Conservation (phyloP, 192 early-diverging fungal genomes). For the Umbelopsis ramanniana region DNA sequence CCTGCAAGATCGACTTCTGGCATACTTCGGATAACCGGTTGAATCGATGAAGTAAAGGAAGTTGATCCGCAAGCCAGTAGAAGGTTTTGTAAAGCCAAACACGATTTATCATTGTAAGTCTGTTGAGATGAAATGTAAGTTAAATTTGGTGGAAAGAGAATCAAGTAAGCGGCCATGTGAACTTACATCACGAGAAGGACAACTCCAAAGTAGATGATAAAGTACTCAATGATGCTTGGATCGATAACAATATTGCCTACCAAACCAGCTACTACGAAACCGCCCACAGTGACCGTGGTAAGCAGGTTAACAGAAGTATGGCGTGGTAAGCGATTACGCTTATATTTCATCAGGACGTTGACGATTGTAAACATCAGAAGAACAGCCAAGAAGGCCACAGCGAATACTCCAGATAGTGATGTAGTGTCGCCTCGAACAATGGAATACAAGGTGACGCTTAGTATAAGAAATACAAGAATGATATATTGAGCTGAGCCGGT, state of each 20-base stretch:
- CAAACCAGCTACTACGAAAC: constrained; percentile 36
- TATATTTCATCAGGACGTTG: constrained; percentile 51
- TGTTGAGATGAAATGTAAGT: not conserved
- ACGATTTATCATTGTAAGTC: constrained; percentile 42
- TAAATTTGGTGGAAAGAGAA: not conserved
- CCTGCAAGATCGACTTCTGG: constrained; percentile 27
- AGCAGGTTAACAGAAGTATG: constrained; percentile 30
- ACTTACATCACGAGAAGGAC: constrained; percentile 43
- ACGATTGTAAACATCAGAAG: constrained; percentile 49
- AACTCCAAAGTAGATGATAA: constrained; percentile 53
- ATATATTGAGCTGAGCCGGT: constrained; percentile 56
- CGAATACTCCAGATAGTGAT: constrained; percentile 56
- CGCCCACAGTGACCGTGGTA: constrained; percentile 38
- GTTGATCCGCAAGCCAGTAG: constrained; percentile 38
- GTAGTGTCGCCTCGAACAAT: constrained; percentile 48
- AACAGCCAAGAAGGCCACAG: constrained; percentile 53
- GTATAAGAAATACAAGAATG: constrained; percentile 51
- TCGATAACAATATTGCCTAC: constrained; percentile 49
- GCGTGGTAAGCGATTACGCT: constrained; percentile 49
- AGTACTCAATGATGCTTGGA: constrained; percentile 51
- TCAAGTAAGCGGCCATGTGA: not conserved
- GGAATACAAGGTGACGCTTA: constrained; percentile 50
- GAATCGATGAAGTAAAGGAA: constrained; percentile 21
- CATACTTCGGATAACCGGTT: constrained; percentile 6
- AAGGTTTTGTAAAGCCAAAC: constrained; percentile 45